Conservation (phyloP, 495 filamentous ascomycete species). For the Talaromyces wortmannii region DNA sequence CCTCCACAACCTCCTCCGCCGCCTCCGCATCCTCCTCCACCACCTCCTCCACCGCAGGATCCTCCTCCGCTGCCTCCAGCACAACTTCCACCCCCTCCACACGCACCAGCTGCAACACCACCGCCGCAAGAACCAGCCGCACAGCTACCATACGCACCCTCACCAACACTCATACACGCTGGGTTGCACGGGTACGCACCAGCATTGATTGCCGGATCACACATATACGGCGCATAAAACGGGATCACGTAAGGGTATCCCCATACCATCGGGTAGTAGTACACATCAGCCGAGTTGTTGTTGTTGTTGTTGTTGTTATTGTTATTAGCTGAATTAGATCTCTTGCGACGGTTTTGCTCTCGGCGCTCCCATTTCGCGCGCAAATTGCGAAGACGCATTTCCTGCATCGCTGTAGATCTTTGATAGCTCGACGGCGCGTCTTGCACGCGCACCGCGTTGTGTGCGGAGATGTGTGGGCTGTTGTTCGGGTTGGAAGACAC, state of each 20-base stretch:
- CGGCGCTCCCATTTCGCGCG: constrained; percentile 58
- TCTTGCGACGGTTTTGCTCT: constrained; percentile 51
- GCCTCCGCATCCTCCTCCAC: constrained; percentile 1
- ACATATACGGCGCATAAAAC: constrained; percentile 46
- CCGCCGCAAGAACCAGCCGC: constrained; percentile 43
- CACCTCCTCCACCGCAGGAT: constrained; percentile 9
- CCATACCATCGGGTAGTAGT: constrained; percentile 27
- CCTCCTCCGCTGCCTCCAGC: constrained; percentile 11
- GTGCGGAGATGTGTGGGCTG: constrained; percentile 65
- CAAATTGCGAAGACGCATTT: constrained; percentile 44
- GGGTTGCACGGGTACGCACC: constrained; percentile 38
- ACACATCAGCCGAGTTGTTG: constrained; percentile 14
- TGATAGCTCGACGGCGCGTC: background rate
- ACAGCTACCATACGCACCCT: constrained; percentile 37
- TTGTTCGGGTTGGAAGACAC: constrained; percentile 49
- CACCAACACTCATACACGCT: constrained; percentile 32
- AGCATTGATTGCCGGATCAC: constrained; percentile 35
- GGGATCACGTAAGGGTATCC: constrained; percentile 44
- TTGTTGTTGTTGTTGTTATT: constrained; percentile 17
- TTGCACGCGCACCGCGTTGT: constrained; percentile 44
- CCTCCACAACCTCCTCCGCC: constrained; percentile 4
- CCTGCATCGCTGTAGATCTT: constrained; percentile 10
- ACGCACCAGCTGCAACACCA: constrained; percentile 45
- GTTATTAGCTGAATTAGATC: constrained; percentile 27
- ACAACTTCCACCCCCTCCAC: constrained; percentile 32